phyloP scores from a whole-genome alignment of 2,329 filamentous ascomycete species.

The Xenosphaeropsis pyriputrescens region DNA sequence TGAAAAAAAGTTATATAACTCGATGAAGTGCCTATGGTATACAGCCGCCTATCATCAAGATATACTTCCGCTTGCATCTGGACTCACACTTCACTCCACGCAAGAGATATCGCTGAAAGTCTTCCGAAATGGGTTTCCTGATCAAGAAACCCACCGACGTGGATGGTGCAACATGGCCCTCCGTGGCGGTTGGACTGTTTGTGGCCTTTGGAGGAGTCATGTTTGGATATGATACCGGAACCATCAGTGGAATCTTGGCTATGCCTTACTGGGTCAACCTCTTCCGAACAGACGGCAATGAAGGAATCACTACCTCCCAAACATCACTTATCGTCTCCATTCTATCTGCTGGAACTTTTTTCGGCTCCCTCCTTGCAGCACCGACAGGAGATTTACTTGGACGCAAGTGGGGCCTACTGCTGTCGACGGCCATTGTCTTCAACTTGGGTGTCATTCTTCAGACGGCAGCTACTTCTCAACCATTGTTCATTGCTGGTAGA shows the following conservation, averaged over 20 bases:
- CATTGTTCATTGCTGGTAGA: constrained; percentile 45
- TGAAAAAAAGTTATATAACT: too few species aligned
- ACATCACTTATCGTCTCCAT: constrained; percentile 68
- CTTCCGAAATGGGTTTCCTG: constrained; percentile 12
- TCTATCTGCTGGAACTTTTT: constrained; percentile 64
- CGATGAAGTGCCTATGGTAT: too few species aligned
- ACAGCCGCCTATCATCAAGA: too few species aligned
- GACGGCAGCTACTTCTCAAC: constrained; percentile 44
- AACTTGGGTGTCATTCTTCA: constrained; percentile 60
- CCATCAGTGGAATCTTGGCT: constrained; percentile 57
- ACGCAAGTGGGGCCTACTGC: constrained; percentile 49
- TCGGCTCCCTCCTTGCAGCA: constrained; percentile 58
- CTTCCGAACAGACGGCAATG: constrained; percentile 37
- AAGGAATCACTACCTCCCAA: constrained; percentile 39
- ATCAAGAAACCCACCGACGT: constrained; percentile 30
- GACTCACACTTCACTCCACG: too few species aligned
- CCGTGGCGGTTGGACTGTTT: constrained; percentile 39
- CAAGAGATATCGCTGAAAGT: too few species aligned
- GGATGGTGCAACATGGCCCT: constrained; percentile 41
- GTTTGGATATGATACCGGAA: constrained; percentile 38
- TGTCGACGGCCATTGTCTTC: constrained; percentile 51
- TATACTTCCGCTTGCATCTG: too few species aligned
- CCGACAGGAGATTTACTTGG: constrained; percentile 48
- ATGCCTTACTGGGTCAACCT: constrained; percentile 51
- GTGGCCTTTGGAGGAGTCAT: constrained; percentile 42